Evolutionary conservation across 2,329 filamentous ascomycete species (phyloP).

Genomic region (Knufia petricola): DNA sequence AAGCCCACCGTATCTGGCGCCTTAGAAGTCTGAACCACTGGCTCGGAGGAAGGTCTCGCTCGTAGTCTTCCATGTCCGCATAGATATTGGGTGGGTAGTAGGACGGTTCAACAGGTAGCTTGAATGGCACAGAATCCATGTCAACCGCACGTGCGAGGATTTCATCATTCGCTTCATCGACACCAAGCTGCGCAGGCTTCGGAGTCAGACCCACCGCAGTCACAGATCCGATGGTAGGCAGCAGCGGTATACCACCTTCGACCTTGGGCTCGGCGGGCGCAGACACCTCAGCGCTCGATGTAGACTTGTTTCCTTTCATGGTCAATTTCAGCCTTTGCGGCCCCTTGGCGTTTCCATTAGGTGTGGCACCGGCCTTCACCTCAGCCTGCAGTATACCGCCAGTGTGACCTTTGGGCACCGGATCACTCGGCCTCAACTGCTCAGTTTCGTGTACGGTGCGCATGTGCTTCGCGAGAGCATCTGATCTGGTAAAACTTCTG

Average conservation of each 20-base stretch:
- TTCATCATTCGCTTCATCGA: slow-evolving; percentile 22
- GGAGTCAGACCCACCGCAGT: slow-evolving; percentile 10
- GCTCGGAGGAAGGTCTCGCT: slow-evolving; percentile 33
- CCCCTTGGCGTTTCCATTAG: slow-evolving; percentile 2
- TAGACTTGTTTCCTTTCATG: slow-evolving; percentile 18
- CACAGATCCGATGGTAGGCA: slow-evolving; percentile 21
- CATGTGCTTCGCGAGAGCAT: slow-evolving; percentile 96
- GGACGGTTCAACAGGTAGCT: slow-evolving; percentile 23
- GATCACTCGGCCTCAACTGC: slow-evolving; percentile 61
- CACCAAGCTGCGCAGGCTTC: slow-evolving; percentile 24
- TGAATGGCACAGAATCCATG: slow-evolving; percentile 30
- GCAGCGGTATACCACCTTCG: slow-evolving; percentile 19
- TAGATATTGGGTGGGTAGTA: slow-evolving; percentile 30
- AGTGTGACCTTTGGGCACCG: slow-evolving; percentile 33
- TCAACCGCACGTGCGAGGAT: slow-evolving; percentile 22
- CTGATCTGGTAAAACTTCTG: slow-evolving; percentile 87
- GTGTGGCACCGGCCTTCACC: not conserved
- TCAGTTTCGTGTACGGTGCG: slow-evolving; percentile 97
- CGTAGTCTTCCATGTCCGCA: slow-evolving; percentile 34
- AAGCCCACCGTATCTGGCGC: slow-evolving; percentile 40
- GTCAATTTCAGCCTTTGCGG: slow-evolving; percentile 21
- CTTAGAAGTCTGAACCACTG: slow-evolving; percentile 38
- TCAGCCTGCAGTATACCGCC: slow-evolving; percentile 23
- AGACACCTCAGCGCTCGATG: not conserved
- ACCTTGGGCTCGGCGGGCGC: slow-evolving; percentile 16